These are phyloP conservation scores for Galeopsis tetrahit DNA, from an alignment of 257 asterid genomes.

Conservation along the genomic window DNA sequence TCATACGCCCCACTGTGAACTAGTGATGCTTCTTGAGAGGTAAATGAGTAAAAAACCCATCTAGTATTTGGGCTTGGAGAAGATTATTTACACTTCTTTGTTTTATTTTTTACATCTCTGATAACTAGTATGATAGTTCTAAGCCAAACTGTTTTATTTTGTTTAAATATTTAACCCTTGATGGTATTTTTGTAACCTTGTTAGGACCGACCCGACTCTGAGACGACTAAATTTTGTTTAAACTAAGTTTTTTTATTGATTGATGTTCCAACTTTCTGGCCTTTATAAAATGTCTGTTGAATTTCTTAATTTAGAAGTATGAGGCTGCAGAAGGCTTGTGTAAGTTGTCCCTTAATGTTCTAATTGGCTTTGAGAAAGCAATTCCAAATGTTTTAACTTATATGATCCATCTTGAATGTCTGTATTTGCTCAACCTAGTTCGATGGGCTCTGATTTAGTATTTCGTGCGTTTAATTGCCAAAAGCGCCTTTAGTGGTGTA, in stretches of 20 bases:
- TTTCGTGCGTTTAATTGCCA: too few relatives aligned
- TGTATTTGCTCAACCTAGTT: too few relatives aligned
- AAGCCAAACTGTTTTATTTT: neutral
- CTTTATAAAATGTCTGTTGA: neutral
- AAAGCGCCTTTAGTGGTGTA: too few relatives aligned
- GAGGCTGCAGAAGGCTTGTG: too few relatives aligned
- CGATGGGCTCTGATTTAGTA: too few relatives aligned
- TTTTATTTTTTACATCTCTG: neutral
- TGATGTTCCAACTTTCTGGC: neutral
- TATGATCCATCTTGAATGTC: too few relatives aligned
- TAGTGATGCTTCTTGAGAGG: conserved; percentile 97
- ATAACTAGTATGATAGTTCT: neutral
- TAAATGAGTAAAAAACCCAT: conserved; percentile 37
- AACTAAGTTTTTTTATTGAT: neutral
- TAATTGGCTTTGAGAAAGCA: too few relatives aligned
- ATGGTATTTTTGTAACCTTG: neutral
- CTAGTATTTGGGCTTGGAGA: neutral
- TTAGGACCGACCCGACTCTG: too few relatives aligned
- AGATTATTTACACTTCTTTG: neutral
- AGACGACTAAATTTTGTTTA: too few relatives aligned
- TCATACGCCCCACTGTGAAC: conserved; percentile 92
- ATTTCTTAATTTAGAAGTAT: too few relatives aligned
- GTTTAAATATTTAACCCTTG: neutral
- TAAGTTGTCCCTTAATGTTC: too few relatives aligned
- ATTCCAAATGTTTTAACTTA: too few relatives aligned